Base-by-base conservation (phyloP, 371 early-diverging fungal species). In the Mucor saturninus region DNA sequence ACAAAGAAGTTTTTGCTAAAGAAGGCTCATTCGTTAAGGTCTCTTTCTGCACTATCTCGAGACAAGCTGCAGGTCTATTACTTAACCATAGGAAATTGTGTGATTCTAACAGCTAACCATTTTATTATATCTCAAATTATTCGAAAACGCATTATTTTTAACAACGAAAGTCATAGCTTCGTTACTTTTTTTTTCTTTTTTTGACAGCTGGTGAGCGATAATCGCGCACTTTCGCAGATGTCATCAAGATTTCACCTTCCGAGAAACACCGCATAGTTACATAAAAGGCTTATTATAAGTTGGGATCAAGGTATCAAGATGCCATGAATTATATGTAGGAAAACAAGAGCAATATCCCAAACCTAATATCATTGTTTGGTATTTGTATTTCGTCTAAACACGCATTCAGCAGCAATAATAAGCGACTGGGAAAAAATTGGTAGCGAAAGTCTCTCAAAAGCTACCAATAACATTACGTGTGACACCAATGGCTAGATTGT, bases 201-300 rank as follows among this genome's bases (percentile, higher is more conserved):
- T 54, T 67, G 68, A 58, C 63, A 58, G 59, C 50, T 62, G 68
- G 68, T 50, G 51, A 60, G 68, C 68, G 59, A 63, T 63, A 68
- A 68, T 63, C 68, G 64, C 68, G 68, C 68, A 68, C 32, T 21
- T 21, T 14, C 6, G 31, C n/a, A 29, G 54, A 64, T 64, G 65
- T 64, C 65, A 64, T 64, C 65, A 58, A 38, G 26, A 37, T 5
- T 52, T 52, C 13, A 48, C 49, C 43, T 50, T 40, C 42, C 58
- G 57, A 15, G 45, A 48, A 43, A 54, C 50, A 59, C 51, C 26
- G 15, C 10, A 8, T 4, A 14, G 10, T 50, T 26, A 30, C 31
- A 3, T 5, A 50, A 50, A 31, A 4, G 28, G 30, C 10, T 26
- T 7, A 21, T 21, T 21, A 21, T 21, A 21, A 21, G 21, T 21